These are phyloP conservation scores for Diplosphaera chodatii DNA, from an alignment of 139 green algal species.

Conservation along the genomic window DNA sequence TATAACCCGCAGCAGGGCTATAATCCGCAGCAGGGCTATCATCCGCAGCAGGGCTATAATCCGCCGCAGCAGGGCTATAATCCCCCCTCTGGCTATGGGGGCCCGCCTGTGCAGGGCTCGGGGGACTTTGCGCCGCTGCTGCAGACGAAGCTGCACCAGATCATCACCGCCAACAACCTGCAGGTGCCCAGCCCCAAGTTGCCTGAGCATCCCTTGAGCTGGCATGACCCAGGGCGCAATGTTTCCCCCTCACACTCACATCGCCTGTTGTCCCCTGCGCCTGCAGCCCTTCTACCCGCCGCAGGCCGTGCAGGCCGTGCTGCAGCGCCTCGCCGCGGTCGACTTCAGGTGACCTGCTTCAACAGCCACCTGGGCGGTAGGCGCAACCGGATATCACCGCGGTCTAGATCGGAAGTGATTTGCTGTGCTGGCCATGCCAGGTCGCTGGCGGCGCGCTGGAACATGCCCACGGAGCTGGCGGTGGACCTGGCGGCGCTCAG, in stretches of 20 bases:
- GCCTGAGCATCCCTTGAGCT: neutral
- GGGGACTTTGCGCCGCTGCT: neutral
- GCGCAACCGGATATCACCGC: neutral
- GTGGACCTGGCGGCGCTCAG: neutral
- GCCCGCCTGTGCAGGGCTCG: neutral
- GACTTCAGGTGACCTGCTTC: neutral
- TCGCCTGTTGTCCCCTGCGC: no score
- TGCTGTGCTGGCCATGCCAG: neutral
- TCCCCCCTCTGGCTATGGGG: no score
- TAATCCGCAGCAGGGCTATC: neutral
- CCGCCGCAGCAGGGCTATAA: neutral
- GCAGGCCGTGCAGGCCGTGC: slow-evolving; percentile 4
- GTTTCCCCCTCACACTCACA: no score
- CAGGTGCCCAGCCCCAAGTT: neutral
- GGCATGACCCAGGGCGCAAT: neutral
- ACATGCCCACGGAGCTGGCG: neutral
- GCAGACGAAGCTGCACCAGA: slow-evolving; percentile 17
- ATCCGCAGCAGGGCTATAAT: neutral
- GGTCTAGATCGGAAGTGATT: neutral
- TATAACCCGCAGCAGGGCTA: neutral
- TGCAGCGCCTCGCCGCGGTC: neutral
- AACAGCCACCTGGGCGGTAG: no score
- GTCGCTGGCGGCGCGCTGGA: neutral
- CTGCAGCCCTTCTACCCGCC: slow-evolving; percentile 16
- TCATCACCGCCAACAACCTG: slow-evolving; percentile 12